Conservation (phyloP, 768 basidiomycete genomes). For the Boletus speciosus region DNA sequence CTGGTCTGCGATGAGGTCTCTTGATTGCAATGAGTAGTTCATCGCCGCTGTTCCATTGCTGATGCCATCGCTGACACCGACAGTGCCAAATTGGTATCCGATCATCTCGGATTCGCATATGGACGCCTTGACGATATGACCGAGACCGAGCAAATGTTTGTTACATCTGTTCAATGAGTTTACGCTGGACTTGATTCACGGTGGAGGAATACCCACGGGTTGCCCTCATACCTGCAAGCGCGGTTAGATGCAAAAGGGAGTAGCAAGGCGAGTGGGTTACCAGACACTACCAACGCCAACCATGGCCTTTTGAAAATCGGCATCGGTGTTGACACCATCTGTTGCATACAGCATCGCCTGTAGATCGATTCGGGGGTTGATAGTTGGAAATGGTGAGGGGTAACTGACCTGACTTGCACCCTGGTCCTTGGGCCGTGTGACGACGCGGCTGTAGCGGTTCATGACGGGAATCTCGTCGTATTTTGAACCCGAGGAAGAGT, state of each 20-base stretch:
- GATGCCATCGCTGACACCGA: slow-evolving; percentile 97
- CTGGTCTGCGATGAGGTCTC: slow-evolving; percentile 96
- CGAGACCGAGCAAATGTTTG: slow-evolving; percentile 85
- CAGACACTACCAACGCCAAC: slow-evolving; percentile 96
- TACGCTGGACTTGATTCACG: neutral
- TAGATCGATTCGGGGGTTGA: neutral
- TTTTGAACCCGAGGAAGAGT: slow-evolving; percentile 37
- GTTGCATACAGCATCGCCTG: slow-evolving; percentile 99
- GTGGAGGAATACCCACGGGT: slow-evolving; percentile 67
- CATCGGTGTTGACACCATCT: slow-evolving; percentile 76
- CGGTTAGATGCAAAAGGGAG: slow-evolving; percentile 10
- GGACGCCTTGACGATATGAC: slow-evolving; percentile 83
- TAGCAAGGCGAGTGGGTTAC: slow-evolving; percentile 45
- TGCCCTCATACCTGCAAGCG: slow-evolving; percentile 87
- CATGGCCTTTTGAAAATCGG: slow-evolving; percentile 94
- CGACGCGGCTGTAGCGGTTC: slow-evolving; percentile 71
- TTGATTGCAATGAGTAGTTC: slow-evolving; percentile 94
- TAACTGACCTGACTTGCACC: slow-evolving; percentile 81
- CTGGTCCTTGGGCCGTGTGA: slow-evolving; percentile 92
- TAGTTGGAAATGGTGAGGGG: neutral
- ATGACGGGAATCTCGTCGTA: slow-evolving; percentile 43
- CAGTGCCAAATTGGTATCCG: slow-evolving; percentile 96
- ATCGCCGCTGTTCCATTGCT: slow-evolving; percentile 96
- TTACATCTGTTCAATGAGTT: slow-evolving; percentile 68
- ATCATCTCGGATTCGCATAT: slow-evolving; percentile 67